phyloP scores from a whole-genome alignment of 1,284 basidiomycete species.

The Apiotrichum brassicae region DNA sequence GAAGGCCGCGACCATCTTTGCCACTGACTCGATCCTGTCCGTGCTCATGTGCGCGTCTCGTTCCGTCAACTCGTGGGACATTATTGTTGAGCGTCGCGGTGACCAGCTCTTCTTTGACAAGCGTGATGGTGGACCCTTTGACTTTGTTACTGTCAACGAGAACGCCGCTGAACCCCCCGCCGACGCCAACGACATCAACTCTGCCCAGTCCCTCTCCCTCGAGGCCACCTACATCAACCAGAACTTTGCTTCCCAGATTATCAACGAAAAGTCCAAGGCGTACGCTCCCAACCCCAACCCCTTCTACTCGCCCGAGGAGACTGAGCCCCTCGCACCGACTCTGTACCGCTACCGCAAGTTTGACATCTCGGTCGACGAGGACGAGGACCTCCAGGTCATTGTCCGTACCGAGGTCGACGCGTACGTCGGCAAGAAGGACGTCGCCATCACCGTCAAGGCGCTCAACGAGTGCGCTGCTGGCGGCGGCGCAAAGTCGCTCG shows the following conservation, averaged over 20 bases:
- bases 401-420: conserved; percentile 97
- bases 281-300: conserved; percentile 78
- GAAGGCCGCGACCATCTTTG: conserved; percentile 77
- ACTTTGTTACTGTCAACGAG: conserved; percentile 97
- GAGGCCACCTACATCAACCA: conserved; percentile 99
- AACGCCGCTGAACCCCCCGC: conserved; percentile 93
- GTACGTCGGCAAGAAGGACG: conserved; percentile 57
- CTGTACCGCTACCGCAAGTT: conserved; percentile 96
- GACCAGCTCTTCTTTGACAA: conserved; percentile 96
- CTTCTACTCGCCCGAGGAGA: conserved; percentile 92
- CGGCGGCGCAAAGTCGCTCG: conserved; percentile 66
- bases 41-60: conserved; percentile 94
- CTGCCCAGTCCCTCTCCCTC: conserved; percentile 84
- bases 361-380: conserved; percentile 86
- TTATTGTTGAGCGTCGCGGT: conserved; percentile 88
- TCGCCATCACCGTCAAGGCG: conserved; percentile 81
- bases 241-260: conserved; percentile 96
- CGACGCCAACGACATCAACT: conserved; percentile 75
- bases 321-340: conserved; percentile 88
- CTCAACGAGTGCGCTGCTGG: conserved; percentile 95
- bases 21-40: conserved; percentile 91
- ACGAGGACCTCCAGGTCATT: conserved; percentile 75
- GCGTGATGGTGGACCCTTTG: conserved; percentile 92
- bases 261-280: conserved; percentile 57
- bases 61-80: conserved; percentile 98